These are phyloP conservation scores for Saccharum hybrid DNA, from an alignment of 202 grass and related monocot species.

Conservation along the genomic window DNA sequence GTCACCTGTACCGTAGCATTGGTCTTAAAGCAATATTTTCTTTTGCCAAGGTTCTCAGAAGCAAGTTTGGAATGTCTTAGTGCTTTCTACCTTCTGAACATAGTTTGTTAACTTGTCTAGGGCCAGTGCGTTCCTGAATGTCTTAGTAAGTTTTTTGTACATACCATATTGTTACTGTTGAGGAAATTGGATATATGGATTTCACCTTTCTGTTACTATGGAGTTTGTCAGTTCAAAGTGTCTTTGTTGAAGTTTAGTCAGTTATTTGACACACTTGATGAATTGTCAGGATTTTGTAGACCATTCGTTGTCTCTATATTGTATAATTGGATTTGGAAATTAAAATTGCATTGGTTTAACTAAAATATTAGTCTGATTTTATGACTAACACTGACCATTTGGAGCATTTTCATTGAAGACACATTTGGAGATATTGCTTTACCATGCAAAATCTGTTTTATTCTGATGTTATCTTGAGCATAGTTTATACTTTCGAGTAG, in stretches of 20 bases:
- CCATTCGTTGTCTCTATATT: neutral
- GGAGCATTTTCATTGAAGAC: neutral
- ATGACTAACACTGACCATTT: neutral
- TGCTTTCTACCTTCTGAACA: slow-evolving; percentile 17
- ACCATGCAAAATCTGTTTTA: neutral
- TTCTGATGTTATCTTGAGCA: slow-evolving; percentile 29
- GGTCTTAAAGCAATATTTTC: neutral
- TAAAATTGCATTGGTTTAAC: neutral
- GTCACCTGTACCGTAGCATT: neutral
- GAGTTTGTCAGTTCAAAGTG: neutral
- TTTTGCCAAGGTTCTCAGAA: neutral
- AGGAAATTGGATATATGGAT: neutral
- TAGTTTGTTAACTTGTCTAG: neutral
- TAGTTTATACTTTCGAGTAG: slow-evolving; percentile 35
- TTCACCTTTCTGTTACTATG: neutral
- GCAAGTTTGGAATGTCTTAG: neutral
- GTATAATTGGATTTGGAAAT: neutral
- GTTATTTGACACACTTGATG: neutral
- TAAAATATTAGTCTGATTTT: neutral
- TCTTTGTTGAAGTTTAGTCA: neutral
- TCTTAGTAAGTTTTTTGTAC: neutral
- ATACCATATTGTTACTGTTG: neutral
- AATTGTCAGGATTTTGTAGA: neutral
- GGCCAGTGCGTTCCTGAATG: neutral
- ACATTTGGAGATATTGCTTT: neutral